Percentiles rank a stretch among this genome's conserved stretches.
phyloP scores from a whole-genome alignment of 2,329 filamentous ascomycete species.

The Fusarium hostae region DNA sequence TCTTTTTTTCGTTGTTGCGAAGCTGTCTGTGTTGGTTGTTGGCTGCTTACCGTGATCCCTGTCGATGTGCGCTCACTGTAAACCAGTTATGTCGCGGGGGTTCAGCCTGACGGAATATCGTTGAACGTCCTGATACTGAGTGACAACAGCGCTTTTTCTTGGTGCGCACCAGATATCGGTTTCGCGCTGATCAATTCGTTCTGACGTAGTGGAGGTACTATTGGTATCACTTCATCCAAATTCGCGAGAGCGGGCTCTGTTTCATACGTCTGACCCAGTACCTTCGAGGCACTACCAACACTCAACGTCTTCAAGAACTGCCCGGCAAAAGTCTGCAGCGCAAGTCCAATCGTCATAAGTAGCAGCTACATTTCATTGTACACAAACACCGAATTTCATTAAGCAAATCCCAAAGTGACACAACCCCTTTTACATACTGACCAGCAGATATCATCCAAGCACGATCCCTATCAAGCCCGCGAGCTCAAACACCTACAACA shows the following conservation, averaged over 20 bases:
- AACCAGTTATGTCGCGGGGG: not conserved
- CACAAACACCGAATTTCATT: rapidly evolving
- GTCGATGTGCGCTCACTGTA: rapidly evolving
- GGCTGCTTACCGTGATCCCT: too few species aligned
- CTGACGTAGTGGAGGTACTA: rapidly evolving
- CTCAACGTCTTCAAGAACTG: not conserved
- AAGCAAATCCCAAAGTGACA: rapidly evolving
- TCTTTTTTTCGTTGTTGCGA: not conserved
- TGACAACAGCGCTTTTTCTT: not conserved
- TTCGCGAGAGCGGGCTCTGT: rapidly evolving
- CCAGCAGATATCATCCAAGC: not conserved
- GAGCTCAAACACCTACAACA: not conserved
- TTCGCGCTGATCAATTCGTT: rapidly evolving
- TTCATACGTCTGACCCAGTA: rapidly evolving
- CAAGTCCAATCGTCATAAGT: rapidly evolving
- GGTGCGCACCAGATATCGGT: not conserved
- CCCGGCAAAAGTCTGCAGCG: rapidly evolving
- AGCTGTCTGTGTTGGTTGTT: not conserved
- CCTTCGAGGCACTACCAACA: rapidly evolving
- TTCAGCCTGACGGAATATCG: not conserved
- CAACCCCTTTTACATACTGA: rapidly evolving
- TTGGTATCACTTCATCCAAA: rapidly evolving
- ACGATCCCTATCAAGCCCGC: not conserved
- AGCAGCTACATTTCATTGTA: rapidly evolving
- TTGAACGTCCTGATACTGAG: rapidly evolving